Evolutionary conservation across 371 early-diverging fungal genomes (phyloP), one percentile per base, ranked within the genome.

Genomic region (Hamiltosporidium tvaerminnensis): DNA sequence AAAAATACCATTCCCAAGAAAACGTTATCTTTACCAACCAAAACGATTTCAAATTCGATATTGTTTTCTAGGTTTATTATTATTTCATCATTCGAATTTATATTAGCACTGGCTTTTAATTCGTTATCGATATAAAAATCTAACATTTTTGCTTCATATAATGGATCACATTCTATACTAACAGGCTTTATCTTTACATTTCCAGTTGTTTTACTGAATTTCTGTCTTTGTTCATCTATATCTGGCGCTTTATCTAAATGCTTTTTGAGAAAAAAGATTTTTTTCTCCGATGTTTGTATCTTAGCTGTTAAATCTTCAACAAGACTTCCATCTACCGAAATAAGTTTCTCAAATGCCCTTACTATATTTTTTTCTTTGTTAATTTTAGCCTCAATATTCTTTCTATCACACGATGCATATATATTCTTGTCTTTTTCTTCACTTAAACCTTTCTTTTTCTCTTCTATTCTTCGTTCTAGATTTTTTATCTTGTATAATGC

Each of bases 1-100:
- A 76, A 67, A 49, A 61, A 66, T 9, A 73, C 37, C 30, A 53
- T 35, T 12, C 73, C 73, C 30, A 70, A 38, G 2, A 72, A 41
- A 50, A n/a, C 37, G 2, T 47, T 14, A 58, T 55, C 47, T 32
- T 35, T 32, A 34, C 59, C 64, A 0, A 53, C 2, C 14, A 69
- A 35, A 23, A 61, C 12, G 2, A 69, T 55, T 57, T 69, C 70
- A 1, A 65, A 14, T 47, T 65, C 60, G 1, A 3, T 1, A 32
- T 30, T 34, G 32, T 52, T 39, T 37, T 57, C 47, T 30, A 69
- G 49, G 1, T 2, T 48, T n/a, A 69, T 0, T 37, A 7, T n/a
- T 32, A 58, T 4, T 30, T 23, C 47, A n/a, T 3, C 35, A 2
- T 0, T 49, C 2, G 37, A 37, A 1, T 16, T 9, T 7, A 32